These are phyloP conservation scores for Phaeolepiota aurea DNA, from an alignment of 768 basidiomycete genomes.

Conservation along the genomic window DNA sequence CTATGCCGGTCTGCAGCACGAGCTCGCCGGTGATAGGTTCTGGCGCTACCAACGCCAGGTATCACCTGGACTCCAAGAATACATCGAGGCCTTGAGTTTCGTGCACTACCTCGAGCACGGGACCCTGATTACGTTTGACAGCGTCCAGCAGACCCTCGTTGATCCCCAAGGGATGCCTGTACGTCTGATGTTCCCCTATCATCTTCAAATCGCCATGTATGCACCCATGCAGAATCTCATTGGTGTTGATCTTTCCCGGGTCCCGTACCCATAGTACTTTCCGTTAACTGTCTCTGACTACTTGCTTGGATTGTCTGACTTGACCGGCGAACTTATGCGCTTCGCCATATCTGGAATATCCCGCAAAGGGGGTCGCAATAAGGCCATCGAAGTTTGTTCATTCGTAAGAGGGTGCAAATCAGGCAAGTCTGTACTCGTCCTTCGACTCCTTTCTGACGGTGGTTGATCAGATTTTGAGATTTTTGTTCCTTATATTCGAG, in stretches of 20 bases:
- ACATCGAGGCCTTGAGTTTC: constrained; percentile 90
- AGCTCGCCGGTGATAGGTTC: constrained; percentile 60
- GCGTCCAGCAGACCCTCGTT: constrained; percentile 59
- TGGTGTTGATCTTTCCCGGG: constrained; percentile 2
- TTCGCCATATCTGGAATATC: constrained; percentile 82
- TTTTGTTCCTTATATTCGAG: constrained; percentile 60
- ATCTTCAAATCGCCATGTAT: constrained; percentile 4
- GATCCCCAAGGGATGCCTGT: constrained; percentile 60
- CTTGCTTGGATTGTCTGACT: constrained; percentile 84
- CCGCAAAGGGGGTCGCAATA: constrained; percentile 53
- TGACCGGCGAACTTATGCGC: constrained; percentile 96
- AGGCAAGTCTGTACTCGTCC: constrained; percentile 27
- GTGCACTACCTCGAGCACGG: constrained; percentile 73
- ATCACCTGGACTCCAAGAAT: constrained; percentile 86
- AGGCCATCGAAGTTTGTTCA: constrained; percentile 53
- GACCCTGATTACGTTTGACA: constrained; percentile 54
- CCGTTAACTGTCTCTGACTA: constrained; percentile 77
- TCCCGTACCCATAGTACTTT: constrained; percentile 48
- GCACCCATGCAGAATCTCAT: background rate
- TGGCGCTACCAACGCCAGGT: constrained; percentile 73
- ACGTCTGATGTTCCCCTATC: constrained; percentile 18
- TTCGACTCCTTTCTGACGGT: background rate
- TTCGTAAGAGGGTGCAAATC: constrained; percentile 73
- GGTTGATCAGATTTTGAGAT: constrained; percentile 56
- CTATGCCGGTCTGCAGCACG: constrained; percentile 52